These are phyloP conservation scores for Alternaria burnsii DNA, from an alignment of 2,329 filamentous ascomycete genomes.

Conservation along the genomic window DNA sequence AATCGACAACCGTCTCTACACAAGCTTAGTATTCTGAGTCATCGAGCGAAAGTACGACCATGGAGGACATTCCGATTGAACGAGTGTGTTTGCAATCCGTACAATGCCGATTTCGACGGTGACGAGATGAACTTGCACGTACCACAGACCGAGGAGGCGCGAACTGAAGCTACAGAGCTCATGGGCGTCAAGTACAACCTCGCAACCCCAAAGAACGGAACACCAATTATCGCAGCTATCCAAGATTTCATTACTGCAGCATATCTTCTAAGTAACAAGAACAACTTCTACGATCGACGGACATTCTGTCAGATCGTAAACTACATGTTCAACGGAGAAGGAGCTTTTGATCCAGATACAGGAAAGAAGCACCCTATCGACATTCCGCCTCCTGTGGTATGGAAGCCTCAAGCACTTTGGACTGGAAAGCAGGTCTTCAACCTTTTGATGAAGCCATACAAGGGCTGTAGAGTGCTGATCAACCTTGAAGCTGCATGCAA, in stretches of 20 bases:
- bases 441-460: conserved; percentile 88
- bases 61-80: conserved; percentile 97
- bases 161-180: conserved; percentile 91
- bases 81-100: conserved; percentile 96
- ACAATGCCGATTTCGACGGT: conserved; percentile 98
- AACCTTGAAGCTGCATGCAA: conserved; percentile 94
- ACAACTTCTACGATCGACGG: conserved; percentile 88
- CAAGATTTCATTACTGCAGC: conserved; percentile 99
- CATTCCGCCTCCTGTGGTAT: conserved; percentile 83
- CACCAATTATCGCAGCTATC: conserved; percentile 97
- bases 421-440: conserved; percentile 98
- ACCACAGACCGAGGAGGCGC: conserved; percentile 94
- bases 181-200: conserved; percentile 99
- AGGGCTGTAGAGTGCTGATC: conserved; percentile 79
- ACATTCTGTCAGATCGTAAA: conserved; percentile 89
- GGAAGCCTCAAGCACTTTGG: conserved; percentile 89
- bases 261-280: conserved; percentile 89
- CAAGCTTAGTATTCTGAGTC: conserved; percentile 98
- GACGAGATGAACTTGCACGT: conserved; percentile 99
- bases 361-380: conserved; percentile 71
- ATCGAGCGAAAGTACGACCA: conserved; percentile 90
- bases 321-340: conserved; percentile 86
- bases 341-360: conserved; percentile 57
- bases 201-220: conserved; percentile 94
- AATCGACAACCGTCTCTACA: conserved; percentile 97